phyloP scores from a whole-genome alignment of 2,329 filamentous ascomycete species.

The Botryotinia narcissicola region DNA sequence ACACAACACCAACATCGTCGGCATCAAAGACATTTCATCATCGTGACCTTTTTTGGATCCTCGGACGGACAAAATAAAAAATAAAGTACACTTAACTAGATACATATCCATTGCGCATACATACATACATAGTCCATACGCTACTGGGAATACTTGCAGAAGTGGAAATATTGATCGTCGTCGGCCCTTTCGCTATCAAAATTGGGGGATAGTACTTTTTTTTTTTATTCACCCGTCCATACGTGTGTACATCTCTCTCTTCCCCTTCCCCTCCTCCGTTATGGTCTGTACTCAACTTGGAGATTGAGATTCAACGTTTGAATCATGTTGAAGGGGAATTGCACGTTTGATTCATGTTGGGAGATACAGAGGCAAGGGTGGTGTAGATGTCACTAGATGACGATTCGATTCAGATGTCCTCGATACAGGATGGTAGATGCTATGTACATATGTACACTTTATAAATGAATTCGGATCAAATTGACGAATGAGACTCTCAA shows the following conservation, averaged over 20 bases:
- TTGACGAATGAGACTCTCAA: background rate
- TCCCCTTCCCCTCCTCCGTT: background rate
- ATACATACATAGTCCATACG: background rate
- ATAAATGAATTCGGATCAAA: background rate
- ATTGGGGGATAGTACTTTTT: background rate
- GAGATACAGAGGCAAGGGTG: background rate
- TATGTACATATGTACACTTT: background rate
- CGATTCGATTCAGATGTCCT: background rate
- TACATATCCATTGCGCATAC: background rate
- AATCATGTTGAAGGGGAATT: background rate
- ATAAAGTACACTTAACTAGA: background rate
- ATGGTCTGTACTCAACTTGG: background rate
- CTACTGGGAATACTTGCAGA: background rate
- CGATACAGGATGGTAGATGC: background rate
- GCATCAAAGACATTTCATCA: background rate
- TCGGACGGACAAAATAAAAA: background rate
- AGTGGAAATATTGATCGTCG: constrained; percentile 11
- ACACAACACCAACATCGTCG: background rate
- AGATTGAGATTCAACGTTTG: background rate
- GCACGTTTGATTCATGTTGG: background rate
- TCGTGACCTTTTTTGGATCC: background rate
- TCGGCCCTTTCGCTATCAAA: constrained; percentile 3
- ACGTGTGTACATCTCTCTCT: background rate
- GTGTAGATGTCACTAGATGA: background rate
- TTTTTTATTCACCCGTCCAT: background rate